phyloP scores from a whole-genome alignment of 83 land plant species.

The Thuja plicata region DNA sequence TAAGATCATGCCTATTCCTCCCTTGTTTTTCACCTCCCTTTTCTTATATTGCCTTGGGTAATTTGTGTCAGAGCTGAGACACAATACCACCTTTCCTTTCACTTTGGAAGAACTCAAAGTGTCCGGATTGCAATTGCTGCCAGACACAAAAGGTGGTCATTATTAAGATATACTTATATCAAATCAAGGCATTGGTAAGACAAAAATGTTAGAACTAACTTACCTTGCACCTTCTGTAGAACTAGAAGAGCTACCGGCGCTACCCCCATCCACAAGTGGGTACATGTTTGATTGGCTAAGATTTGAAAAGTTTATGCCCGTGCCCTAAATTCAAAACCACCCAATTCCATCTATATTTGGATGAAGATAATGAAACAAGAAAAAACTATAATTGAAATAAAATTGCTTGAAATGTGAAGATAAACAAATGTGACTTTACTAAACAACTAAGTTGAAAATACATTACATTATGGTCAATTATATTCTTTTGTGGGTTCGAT shows the following conservation, averaged over 20 bases:
- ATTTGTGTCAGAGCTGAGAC: slow-evolving; percentile 23
- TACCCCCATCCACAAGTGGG: slow-evolving; percentile 45
- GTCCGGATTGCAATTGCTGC: slow-evolving; percentile 56
- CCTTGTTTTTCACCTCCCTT: slow-evolving; percentile 41
- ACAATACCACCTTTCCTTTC: slow-evolving; percentile 60
- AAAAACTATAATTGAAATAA: too few relatives aligned
- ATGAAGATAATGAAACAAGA: background rate
- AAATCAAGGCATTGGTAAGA: too few relatives aligned
- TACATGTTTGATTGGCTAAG: slow-evolving; percentile 24
- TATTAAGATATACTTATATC: too few relatives aligned
- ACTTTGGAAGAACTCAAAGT: slow-evolving; percentile 44
- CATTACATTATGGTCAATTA: too few relatives aligned
- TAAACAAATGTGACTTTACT: too few relatives aligned
- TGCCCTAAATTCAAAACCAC: slow-evolving; percentile 26
- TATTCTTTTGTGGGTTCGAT: too few relatives aligned
- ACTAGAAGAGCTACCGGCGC: slow-evolving; percentile 25
- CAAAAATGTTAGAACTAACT: too few relatives aligned
- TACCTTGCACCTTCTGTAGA: slow-evolving; percentile 53
- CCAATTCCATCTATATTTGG: too few relatives aligned
- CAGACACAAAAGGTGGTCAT: background rate
- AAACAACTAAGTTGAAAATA: too few relatives aligned
- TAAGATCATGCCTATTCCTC: slow-evolving; percentile 59
- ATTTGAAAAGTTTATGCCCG: slow-evolving; percentile 59
- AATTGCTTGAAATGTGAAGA: too few relatives aligned
- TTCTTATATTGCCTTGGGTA: slow-evolving; percentile 37